Evolutionary conservation across 495 filamentous ascomycete genomes (phyloP).

Genomic region (Aspergillus carlsbadensis): DNA sequence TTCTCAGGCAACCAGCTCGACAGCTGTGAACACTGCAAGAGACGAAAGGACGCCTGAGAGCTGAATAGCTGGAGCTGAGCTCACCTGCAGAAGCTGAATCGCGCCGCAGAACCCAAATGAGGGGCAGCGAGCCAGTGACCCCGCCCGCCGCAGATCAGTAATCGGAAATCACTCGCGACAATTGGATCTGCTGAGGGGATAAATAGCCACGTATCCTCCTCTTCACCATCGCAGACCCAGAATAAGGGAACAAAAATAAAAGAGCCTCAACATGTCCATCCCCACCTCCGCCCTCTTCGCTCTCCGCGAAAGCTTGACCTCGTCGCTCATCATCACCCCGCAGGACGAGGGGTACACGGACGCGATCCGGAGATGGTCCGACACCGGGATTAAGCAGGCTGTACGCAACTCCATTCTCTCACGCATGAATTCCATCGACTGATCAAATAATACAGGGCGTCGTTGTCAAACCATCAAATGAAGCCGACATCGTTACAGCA

Average conservation of each 20-base stretch:
- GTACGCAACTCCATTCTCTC: background rate
- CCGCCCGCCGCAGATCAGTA: no score
- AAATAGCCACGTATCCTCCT: background rate
- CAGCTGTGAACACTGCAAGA: no score
- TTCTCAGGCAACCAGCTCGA: no score
- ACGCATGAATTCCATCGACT: background rate
- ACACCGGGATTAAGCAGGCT: constrained; percentile 13
- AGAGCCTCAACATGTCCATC: constrained; percentile 16
- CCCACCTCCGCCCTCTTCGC: constrained; percentile 14
- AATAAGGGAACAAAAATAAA: background rate
- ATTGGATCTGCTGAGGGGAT: no score
- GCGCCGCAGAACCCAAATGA: no score
- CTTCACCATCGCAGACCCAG: background rate
- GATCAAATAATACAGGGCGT: constrained; percentile 31
- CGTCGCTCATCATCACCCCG: constrained; percentile 24
- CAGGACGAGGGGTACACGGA: constrained; percentile 3
- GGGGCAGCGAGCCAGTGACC: no score
- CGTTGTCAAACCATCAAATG: constrained; percentile 38
- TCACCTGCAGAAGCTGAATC: no score
- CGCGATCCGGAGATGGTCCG: constrained; percentile 16
- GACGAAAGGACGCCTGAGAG: no score
- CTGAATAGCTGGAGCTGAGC: no score
- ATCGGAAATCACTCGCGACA: no score
- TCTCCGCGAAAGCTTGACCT: constrained; percentile 23
- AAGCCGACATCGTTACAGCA: constrained; percentile 37